Evolutionary conservation across 2,329 filamentous ascomycete species (phyloP).

Genomic region (Drechslerella coelobrocha): DNA sequence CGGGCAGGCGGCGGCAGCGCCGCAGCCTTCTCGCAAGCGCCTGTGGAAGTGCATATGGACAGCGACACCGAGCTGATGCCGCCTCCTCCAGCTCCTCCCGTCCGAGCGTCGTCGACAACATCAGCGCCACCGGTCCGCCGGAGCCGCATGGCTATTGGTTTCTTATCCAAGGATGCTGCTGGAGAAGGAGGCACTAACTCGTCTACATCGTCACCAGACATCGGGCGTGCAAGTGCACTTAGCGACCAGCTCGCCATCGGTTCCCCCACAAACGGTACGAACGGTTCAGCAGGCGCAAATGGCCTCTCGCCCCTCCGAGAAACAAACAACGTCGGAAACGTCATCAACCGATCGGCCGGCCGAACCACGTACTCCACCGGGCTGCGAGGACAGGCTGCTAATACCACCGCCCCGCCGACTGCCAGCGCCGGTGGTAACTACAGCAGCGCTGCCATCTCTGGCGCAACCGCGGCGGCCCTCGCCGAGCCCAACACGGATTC

Average conservation of each 20-base stretch:
- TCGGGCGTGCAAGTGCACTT: conserved; percentile 42
- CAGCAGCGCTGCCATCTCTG: conserved; percentile 17
- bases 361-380: conserved; percentile 14
- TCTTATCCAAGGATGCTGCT: conserved; percentile 47
- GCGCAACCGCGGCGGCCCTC: conserved; percentile 32
- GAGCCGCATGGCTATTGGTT: conserved; percentile 51
- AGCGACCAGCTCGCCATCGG: conserved; percentile 18
- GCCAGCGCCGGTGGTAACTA: conserved; percentile 4
- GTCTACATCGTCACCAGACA: conserved; percentile 48
- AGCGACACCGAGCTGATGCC: conserved; percentile 49
- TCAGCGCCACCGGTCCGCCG: conserved; percentile 50
- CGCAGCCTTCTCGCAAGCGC: conserved; percentile 34
- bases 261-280: conserved; percentile 8
- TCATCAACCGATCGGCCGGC: conserved; percentile 35
- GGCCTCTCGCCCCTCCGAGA: conserved; percentile 46
- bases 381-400: conserved; percentile 26
- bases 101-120: conserved; percentile 45
- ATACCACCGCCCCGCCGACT: conserved; percentile 48
- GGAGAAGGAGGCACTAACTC: conserved; percentile 51
- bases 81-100: conserved; percentile 42
- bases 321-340: conserved; percentile 44
- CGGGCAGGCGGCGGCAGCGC: conserved; percentile 30
- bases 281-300: conserved; percentile 5
- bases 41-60: conserved; percentile 49
- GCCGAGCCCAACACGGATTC: conserved; percentile 50